Conservation (phyloP, 129 eudicot genomes). For the Flaveria linearis region DNA sequence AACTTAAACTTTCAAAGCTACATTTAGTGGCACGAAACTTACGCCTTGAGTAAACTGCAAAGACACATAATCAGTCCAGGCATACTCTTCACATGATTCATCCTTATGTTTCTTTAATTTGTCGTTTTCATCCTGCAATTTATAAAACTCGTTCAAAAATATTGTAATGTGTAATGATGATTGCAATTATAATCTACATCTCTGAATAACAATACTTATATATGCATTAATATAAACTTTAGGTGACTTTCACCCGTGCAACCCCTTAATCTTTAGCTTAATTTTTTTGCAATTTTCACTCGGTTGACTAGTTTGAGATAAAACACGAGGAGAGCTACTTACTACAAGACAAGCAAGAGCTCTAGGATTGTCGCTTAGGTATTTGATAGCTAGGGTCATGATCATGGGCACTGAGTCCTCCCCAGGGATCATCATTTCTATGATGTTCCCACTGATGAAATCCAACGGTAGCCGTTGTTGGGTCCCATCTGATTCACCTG, state of each 20-base stretch:
- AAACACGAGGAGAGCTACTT: slow-evolving; percentile 25
- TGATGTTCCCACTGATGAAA: slow-evolving; percentile 70
- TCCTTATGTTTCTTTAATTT: slow-evolving; percentile 62
- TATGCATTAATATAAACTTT: background rate
- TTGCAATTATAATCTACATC: no score
- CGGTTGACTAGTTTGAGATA: background rate
- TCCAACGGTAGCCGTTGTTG: slow-evolving; percentile 55
- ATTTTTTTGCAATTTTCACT: background rate
- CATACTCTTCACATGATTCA: slow-evolving; percentile 46
- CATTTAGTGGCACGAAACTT: slow-evolving; percentile 29
- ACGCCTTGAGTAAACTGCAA: slow-evolving; percentile 77
- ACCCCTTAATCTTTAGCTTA: background rate
- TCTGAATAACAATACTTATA: background rate
- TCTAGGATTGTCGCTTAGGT: slow-evolving; percentile 62
- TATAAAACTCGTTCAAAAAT: slow-evolving; percentile 17
- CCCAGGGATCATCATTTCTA: slow-evolving; percentile 99
- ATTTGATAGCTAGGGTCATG: slow-evolving; percentile 86
- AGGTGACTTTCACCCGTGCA: background rate
- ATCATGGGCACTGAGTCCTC: slow-evolving; percentile 95
- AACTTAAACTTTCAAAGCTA: slow-evolving; percentile 10
- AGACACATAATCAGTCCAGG: slow-evolving; percentile 75
- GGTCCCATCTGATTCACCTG: slow-evolving; percentile 49
- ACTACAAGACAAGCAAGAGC: slow-evolving; percentile 72
- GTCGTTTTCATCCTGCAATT: slow-evolving; percentile 67
- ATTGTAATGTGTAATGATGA: background rate